Evolutionary conservation across 2,329 filamentous ascomycete genomes (phyloP).

Genomic region (Fusarium protoensiforme): DNA sequence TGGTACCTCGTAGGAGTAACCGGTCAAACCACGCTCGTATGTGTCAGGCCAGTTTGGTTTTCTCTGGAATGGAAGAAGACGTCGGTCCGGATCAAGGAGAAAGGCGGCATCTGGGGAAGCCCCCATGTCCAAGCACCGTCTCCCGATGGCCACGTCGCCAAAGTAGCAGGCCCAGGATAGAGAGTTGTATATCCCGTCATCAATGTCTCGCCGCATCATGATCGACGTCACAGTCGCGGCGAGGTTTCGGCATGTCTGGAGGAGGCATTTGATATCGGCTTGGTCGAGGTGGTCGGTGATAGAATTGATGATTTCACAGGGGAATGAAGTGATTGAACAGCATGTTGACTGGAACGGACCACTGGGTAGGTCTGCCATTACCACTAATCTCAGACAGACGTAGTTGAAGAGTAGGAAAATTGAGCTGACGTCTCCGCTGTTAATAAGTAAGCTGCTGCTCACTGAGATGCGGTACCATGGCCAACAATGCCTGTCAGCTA

Average conservation of each 20-base stretch:
- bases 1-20: neutral
- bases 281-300: neutral
- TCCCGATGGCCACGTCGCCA: neutral
- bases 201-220: neutral
- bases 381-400: neutral
- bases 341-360: neutral
- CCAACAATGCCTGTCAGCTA: neutral
- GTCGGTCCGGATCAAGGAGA: neutral
- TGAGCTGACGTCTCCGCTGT: neutral
- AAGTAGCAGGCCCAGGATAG: neutral
- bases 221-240: neutral
- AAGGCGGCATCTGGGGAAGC: neutral
- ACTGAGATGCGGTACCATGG: neutral
- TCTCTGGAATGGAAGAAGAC: neutral
- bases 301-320: neutral
- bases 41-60: neutral
- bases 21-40: neutral
- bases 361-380: neutral
- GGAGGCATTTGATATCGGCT: neutral
- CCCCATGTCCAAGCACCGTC: neutral
- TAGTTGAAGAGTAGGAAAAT: neutral
- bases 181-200: neutral
- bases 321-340: neutral
- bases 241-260: neutral
- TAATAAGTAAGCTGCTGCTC: neutral